Base-by-base conservation (phyloP, 2,329 filamentous ascomycete genomes). In the Penicillium aurantiogriseum region DNA sequence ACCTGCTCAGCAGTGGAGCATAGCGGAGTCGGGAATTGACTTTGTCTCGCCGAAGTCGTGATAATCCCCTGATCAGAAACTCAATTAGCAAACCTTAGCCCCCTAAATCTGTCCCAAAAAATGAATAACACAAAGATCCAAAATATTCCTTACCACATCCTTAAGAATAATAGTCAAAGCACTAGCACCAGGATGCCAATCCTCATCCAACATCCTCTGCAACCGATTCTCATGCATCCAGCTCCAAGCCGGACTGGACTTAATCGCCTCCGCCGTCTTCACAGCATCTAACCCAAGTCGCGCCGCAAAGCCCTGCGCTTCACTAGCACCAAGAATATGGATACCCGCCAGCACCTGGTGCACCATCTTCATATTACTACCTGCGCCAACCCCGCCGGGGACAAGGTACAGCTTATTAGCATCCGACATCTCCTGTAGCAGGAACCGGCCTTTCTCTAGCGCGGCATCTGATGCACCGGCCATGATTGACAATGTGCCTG, bases 401-500 rank as follows among this genome's bases (percentile, higher is more conserved):
- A 87, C 83, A 21, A 86, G 76, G 68, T 85, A 87, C 5, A 92
- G 76, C 69, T 89, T 90, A 42, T 70, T 69, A 15, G 67, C 57
- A 45, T 75, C 76, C 1, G 88, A 83, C 78, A 92, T 84, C 63
- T 83, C 82, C 51, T 84, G 78, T 2, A 92, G 78, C 1, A 91
- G 73, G 47, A 79, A 81, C 23, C 79, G 79, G 0, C 81, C 86
- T 56, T 81, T 82, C 35, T 80, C 76, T 2, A 91, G 74, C 5
- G 84, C 84, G 3, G 77, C 79, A 1, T 83, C 79, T 0, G 82
- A 77, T 0, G 81, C 87, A 2, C 86, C 85, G 0, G 87, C 87
- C 83, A 92, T 90, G 69, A 92, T 91, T 7, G 87, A 89, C 42
- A 92, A 76, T 0, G 88, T 90, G 4, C 89, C 89, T 48, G 88